Base-by-base conservation (phyloP, 768 basidiomycete genomes). In the Lanmaoa rubissima region DNA sequence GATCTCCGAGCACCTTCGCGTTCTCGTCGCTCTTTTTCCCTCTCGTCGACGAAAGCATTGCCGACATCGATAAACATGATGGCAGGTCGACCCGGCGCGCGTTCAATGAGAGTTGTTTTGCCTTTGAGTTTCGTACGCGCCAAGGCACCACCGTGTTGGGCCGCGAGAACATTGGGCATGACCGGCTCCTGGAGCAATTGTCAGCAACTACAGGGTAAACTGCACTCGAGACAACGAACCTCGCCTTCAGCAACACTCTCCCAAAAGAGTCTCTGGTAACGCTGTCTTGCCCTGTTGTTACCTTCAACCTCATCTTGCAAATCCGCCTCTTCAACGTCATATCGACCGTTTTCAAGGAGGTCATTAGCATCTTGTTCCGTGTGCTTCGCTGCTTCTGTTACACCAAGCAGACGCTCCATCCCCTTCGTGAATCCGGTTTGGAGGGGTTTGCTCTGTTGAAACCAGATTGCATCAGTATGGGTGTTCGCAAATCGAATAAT, bases 341-440 rank as follows among this genome's bases (percentile, higher is more conserved):
- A 74, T 45, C 84, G 73, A 21, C 53, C 41, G 35, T 48, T 39
- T 50, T 65, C 62, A 16, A 53, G 39, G 40, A 41, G 55, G 43
- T 56, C 54, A 16, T 56, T 5, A 12, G 16, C 31, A 16, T 58
- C 56, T 45, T 48, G 43, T 26, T 48, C 44, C 21, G 28, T 49
- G 47, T 56, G 51, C 64, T 67, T 35, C 60, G 60, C 21, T 69
- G 41, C 36, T 39, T 69, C 57, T 16, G 57, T 73, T n/a, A 89
- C 83, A 39, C 83, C 87, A 31, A 97, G 77, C 5, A 91, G 69
- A 40, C 73, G 73, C 64, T 97, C 93, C 94, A 97, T 97, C 17
- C 88, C 91, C 43, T 70, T 67, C 8, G 77, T 80, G 72, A 95
- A 93, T 10, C 91, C 90, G 0, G 84, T 88, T 75, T 97, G 94